These are phyloP conservation scores for Boletus vermiculosoides DNA, from an alignment of 768 basidiomycete species.

Conservation along the genomic window DNA sequence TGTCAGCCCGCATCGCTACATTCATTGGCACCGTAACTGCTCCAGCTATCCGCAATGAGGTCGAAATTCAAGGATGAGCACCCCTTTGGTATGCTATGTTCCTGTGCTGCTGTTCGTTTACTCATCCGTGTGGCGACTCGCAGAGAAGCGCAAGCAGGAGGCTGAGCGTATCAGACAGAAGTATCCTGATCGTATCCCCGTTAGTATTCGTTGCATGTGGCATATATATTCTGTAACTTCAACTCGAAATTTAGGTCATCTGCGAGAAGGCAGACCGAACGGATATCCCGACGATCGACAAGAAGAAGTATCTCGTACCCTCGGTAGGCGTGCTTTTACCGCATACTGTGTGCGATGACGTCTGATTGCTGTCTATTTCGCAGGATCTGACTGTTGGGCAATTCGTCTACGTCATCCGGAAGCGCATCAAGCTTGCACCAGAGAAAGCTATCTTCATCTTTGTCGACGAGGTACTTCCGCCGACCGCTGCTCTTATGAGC, in stretches of 20 bases:
- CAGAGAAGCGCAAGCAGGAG: slow-evolving; percentile 99
- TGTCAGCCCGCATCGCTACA: slow-evolving; percentile 5
- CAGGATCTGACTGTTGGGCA: slow-evolving; percentile 97
- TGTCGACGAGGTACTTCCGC: slow-evolving; percentile 97
- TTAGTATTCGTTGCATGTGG: slow-evolving; percentile 39
- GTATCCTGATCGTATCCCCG: slow-evolving; percentile 97
- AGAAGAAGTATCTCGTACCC: slow-evolving; percentile 99
- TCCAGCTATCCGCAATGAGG: slow-evolving; percentile 53
- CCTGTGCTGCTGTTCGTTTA: slow-evolving; percentile 34
- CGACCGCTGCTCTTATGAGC: slow-evolving; percentile 97
- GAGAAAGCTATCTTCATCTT: slow-evolving; percentile 99
- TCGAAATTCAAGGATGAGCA: slow-evolving; percentile 99
- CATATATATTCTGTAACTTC: slow-evolving; percentile 8
- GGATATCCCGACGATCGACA: slow-evolving; percentile 99
- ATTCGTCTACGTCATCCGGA: slow-evolving; percentile 99
- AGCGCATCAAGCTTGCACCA: slow-evolving; percentile 98
- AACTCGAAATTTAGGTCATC: slow-evolving; percentile 68
- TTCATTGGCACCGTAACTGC: slow-evolving; percentile 2
- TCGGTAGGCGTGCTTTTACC: slow-evolving; percentile 56
- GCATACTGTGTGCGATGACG: slow-evolving; percentile 17
- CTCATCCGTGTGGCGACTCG: slow-evolving; percentile 15
- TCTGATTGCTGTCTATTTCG: slow-evolving; percentile 22
- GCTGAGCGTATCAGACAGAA: slow-evolving; percentile 98
- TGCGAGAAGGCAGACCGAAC: slow-evolving; percentile 99
- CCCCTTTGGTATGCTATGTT: slow-evolving; percentile 73